Evolutionary conservation across 257 asterid genomes (phyloP), one percentile per base, ranked within the genome.

Genomic region (Petunia secreta): DNA sequence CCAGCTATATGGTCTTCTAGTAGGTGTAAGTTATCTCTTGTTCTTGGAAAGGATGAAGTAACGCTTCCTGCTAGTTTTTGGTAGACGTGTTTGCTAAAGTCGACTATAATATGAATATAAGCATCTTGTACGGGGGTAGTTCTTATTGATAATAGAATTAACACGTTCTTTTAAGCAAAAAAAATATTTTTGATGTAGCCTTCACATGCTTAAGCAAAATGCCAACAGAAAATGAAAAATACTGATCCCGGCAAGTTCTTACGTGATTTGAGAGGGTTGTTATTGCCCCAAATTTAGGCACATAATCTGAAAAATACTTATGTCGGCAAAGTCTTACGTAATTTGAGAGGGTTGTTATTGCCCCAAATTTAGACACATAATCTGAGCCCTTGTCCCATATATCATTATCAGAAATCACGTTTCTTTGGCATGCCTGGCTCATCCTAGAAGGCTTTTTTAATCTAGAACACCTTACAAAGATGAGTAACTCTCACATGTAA

Each of bases 171-270:
- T 41, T 15, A 7, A 41, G 38, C 3, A 34, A 66, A 66, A 66
- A 41, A 66, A 53, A 25, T n/a, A 40, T 66, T 66, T 3, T 41
- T 65, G 40, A 46, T 1, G 50, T 66, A 66, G 54, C 38, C 75
- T 66, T 7, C 38, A n/a, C 0, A 11, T 67, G 55, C 75, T 67
- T 67, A 43, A 67, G 2, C 75, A 43, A 43, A 15, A n/a, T 1
- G 55, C 2, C 14, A n/a, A 67, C 54, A n/a, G 75, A 67, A 67
- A 67, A n/a, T 41, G 75, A 67, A 67, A 52, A n/a, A 43, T 43
- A 67, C 43, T 6, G 38, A 67, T 67, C 54, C 54, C 0, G 1
- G 39, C 43, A 36, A 11, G 43, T 53, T 67, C 14, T 25, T 67
- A 43, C 75, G 43, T 8, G 15, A 67, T 7, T n/a, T 54, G 54